Base-by-base conservation (phyloP, 75 land plant species). In the Adiantum capillusveneris region DNA sequence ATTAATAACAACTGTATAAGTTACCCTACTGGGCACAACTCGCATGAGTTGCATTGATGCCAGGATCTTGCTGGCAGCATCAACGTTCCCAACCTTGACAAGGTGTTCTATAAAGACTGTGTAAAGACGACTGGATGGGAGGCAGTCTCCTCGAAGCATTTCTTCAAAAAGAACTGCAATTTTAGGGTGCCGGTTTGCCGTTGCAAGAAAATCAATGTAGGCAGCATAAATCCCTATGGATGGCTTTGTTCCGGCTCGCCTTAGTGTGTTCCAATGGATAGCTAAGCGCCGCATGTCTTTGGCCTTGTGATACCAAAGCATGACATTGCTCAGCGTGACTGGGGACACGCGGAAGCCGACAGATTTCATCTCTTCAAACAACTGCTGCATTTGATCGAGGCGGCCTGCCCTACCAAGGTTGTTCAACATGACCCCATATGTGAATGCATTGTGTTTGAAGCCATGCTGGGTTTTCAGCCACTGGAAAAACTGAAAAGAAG, bases 291-390 rank as follows among this genome's bases (percentile, higher is more conserved):
- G n/a, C 21, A 20, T 46, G 49, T 46, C 49, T 3, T 46, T 20
- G n/a, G 49, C 49, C 17, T 46, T 46, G 3, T n/a, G 14, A 46
- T n/a, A 20, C 49, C 49, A 46, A 2, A 46, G 49, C 49, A 46
- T 46, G 17, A 46, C 49, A 46, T 20, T 46, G 49, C 49, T 46
- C 12, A 46, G 21, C 5, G 49, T 46, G 5, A 46, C 17, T 34
- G 7, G 37, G 14, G 49, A 46, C 3, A n/a, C 14, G 5, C 3
- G 12, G 3, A 1, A n/a, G 49, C 21, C 49, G 5, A 6, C 17
- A n/a, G 49, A 46, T 14, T 46, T 46, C 49, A 46, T 46, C 49
- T 46, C 21, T n/a, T 46, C 21, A 46, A 46, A 46, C 3, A 46
- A 14, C 14, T 7, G 5, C 17, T 46, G 6, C 49, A 46, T 46